phyloP scores from a whole-genome alignment of 2,329 filamentous ascomycete species.

The Incumbomyces delicatus region DNA sequence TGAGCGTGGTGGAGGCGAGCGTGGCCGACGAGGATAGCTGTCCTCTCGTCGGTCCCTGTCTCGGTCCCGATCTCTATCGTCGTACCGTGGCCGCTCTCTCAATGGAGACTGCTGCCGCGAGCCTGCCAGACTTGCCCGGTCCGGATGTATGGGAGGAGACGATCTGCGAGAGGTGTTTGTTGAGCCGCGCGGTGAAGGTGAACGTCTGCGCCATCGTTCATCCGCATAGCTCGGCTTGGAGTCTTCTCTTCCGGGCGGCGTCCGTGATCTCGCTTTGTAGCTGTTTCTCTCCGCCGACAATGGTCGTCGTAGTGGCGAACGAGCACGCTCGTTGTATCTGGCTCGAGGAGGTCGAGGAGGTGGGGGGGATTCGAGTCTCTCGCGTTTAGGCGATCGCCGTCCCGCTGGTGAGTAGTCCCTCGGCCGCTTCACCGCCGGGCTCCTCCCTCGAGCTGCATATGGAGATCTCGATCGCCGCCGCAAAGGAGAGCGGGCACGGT shows the following conservation, averaged over 20 bases:
- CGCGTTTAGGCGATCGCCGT: conserved; percentile 28
- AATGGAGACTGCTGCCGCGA: conserved; percentile 3
- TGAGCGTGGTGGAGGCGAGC: conserved; percentile 10
- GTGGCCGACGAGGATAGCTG: not conserved
- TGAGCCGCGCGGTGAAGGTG: conserved; percentile 46
- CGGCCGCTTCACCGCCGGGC: conserved; percentile 25
- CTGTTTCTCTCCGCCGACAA: conserved; percentile 23
- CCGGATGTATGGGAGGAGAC: conserved; percentile 50
- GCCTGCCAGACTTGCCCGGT: conserved; percentile 36
- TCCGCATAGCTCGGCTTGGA: conserved; percentile 39
- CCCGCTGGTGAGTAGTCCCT: conserved; percentile 28
- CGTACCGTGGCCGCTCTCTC: conserved; percentile 8
- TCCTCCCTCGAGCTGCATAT: conserved; percentile 25
- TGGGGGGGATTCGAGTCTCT: conserved; percentile 24
- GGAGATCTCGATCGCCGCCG: conserved; percentile 33
- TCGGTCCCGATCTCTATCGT: conserved; percentile 7
- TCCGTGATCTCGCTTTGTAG: conserved; percentile 38
- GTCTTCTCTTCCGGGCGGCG: conserved; percentile 39
- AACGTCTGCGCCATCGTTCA: conserved; percentile 44
- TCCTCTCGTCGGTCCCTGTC: conserved; percentile 4
- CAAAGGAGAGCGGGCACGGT: conserved; percentile 30
- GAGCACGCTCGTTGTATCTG: conserved; percentile 22
- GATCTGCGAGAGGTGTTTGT: conserved; percentile 50
- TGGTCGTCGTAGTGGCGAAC: conserved; percentile 29
- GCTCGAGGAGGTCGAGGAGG: conserved; percentile 9